phyloP scores from a whole-genome alignment of 768 basidiomycete species.

The Lentinula edodes region DNA sequence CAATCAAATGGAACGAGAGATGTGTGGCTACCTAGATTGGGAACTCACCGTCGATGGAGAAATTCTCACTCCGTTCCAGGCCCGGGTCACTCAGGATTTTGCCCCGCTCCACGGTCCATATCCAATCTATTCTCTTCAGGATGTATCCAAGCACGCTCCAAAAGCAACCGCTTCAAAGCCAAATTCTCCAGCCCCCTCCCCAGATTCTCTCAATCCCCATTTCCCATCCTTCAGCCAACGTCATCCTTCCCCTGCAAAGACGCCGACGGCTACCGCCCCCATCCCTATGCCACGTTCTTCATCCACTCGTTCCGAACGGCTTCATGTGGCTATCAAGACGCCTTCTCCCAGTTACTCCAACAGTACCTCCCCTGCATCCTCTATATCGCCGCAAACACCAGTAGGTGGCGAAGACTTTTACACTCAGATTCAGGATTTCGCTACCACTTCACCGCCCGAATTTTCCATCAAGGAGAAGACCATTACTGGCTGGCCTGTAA shows the following conservation, averaged over 20 bases:
- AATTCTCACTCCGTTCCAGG: slow-evolving; percentile 56
- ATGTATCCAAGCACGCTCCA: slow-evolving; percentile 56
- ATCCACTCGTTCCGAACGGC: slow-evolving; percentile 10
- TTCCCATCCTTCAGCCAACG: slow-evolving; percentile 43
- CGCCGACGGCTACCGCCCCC: slow-evolving; percentile 13
- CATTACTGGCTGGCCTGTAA: slow-evolving; percentile 13
- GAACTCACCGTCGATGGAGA: slow-evolving; percentile 69
- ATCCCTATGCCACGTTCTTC: slow-evolving; percentile 20
- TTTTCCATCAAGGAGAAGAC: slow-evolving; percentile 28
- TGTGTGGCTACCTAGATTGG: slow-evolving; percentile 93
- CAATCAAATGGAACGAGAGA: slow-evolving; percentile 96
- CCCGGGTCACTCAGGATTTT: slow-evolving; percentile 56
- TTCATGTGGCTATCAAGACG: slow-evolving; percentile 37
- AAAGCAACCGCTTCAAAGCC: slow-evolving; percentile 34
- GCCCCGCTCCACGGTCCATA: slow-evolving; percentile 43
- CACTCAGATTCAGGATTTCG: slow-evolving; percentile 39
- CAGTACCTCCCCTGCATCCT: slow-evolving; percentile 54
- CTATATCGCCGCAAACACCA: slow-evolving; percentile 57
- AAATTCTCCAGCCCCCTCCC: slow-evolving; percentile 27
- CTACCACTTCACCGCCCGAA: slow-evolving; percentile 21
- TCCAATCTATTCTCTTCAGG: slow-evolving; percentile 56
- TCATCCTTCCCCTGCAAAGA: slow-evolving; percentile 18
- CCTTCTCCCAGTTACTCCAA: slow-evolving; percentile 48
- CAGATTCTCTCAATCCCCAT: slow-evolving; percentile 30
- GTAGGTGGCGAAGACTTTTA: slow-evolving; percentile 43